phyloP scores from a whole-genome alignment of 768 basidiomycete species.

The Lentinula guzmanii region DNA sequence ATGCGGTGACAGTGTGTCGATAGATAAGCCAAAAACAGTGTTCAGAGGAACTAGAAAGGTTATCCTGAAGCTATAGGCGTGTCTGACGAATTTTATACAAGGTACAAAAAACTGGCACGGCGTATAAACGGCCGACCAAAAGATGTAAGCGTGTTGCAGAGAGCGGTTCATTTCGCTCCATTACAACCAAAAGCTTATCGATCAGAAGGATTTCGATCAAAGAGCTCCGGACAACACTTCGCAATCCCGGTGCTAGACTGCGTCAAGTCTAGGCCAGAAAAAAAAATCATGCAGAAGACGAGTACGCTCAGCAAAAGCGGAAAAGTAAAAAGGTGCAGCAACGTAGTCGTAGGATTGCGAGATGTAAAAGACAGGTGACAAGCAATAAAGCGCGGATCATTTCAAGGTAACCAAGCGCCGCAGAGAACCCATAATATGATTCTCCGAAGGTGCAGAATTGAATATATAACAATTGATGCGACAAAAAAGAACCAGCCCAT shows the following conservation, averaged over 20 bases:
- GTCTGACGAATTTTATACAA: not conserved
- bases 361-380: not conserved
- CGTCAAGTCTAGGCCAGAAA: not conserved
- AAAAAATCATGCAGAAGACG: not conserved
- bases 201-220: not conserved
- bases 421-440: slow-evolving; percentile 14
- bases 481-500: not conserved
- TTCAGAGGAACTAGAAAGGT: not conserved
- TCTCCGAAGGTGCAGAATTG: slow-evolving; percentile 9
- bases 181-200: slow-evolving; percentile 5
- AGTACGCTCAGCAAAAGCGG: not conserved
- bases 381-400: not conserved
- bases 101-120: not conserved
- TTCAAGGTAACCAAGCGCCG: slow-evolving; percentile 2
- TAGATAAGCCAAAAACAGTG: slow-evolving; percentile 2
- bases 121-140: not conserved
- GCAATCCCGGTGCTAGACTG: not conserved
- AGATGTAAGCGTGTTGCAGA: not conserved
- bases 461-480: not conserved
- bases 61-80: not conserved
- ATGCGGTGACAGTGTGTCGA: not conserved
- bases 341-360: not conserved
- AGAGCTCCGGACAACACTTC: not conserved
- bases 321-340: not conserved
- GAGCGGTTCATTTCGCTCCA: not conserved